These are phyloP conservation scores for Skeletonema menzelii DNA, from an alignment of 108 stramenopile genomes.

Conservation along the genomic window DNA sequence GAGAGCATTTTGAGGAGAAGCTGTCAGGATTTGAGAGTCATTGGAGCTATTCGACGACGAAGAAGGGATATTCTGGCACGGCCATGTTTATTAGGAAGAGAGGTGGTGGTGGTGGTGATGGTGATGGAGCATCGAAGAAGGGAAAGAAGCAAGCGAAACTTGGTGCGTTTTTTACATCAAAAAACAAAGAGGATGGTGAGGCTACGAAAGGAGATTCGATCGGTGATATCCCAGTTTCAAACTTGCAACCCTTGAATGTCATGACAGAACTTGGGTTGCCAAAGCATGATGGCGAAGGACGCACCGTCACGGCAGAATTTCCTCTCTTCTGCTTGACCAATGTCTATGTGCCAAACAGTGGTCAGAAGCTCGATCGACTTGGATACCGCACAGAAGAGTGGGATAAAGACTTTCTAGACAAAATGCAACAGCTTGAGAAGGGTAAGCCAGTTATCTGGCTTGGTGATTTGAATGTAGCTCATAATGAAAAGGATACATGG, in stretches of 20 bases:
- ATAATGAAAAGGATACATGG: slow-evolving; percentile 85
- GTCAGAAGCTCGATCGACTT: slow-evolving; percentile 93
- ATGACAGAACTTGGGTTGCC: slow-evolving; percentile 56
- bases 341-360: slow-evolving; percentile 97
- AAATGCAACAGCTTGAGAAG: slow-evolving; percentile 64
- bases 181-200: slow-evolving; percentile 6
- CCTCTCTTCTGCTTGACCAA: slow-evolving; percentile 85
- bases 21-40: slow-evolving; percentile 81
- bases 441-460: slow-evolving; percentile 88
- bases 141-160: slow-evolving; percentile 73
- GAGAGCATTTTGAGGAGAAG: slow-evolving; percentile 61
- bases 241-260: slow-evolving; percentile 54
- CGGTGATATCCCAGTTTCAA: slow-evolving; percentile 32
- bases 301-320: slow-evolving; percentile 88
- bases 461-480: slow-evolving; percentile 94
- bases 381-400: slow-evolving; percentile 92
- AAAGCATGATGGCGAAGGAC: slow-evolving; percentile 91
- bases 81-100: slow-evolving; percentile 84
- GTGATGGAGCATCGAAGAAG: slow-evolving; percentile 21
- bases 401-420: slow-evolving; percentile 86
- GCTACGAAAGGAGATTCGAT: slow-evolving; percentile 3
- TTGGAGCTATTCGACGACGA: slow-evolving; percentile 86
- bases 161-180: slow-evolving; percentile 72
- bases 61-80: slow-evolving; percentile 98
- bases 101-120: not conserved